Evolutionary conservation across 2,329 filamentous ascomycete genomes (phyloP).

Genomic region (Hypoxylon sp.): DNA sequence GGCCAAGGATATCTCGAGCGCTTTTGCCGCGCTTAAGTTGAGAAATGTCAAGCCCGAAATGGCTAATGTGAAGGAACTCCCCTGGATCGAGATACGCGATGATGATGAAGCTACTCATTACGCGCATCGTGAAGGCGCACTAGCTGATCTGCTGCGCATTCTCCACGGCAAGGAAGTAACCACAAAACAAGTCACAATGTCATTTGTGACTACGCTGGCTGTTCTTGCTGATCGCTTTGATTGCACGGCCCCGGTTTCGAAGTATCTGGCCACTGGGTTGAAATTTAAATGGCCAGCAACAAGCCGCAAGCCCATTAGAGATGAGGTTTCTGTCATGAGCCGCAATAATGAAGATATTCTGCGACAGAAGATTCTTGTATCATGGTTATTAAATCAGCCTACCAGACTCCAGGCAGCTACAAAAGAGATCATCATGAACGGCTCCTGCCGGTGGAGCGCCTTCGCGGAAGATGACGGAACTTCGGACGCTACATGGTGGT

Average conservation of each 20-base stretch:
- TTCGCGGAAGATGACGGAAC: conserved; percentile 54
- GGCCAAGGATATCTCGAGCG: conserved; percentile 67
- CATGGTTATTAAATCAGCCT: conserved; percentile 75
- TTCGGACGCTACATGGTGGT: conserved; percentile 74
- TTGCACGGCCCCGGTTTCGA: conserved; percentile 69
- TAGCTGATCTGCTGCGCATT: conserved; percentile 77
- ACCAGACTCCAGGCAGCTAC: conserved; percentile 73
- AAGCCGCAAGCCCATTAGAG: conserved; percentile 56
- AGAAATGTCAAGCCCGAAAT: conserved; percentile 65
- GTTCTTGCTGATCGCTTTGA: conserved; percentile 82
- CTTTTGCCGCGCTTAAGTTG: conserved; percentile 66
- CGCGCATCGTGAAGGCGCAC: conserved; percentile 72
- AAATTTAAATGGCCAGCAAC: conserved; percentile 71
- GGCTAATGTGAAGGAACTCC: conserved; percentile 68
- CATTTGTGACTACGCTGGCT: conserved; percentile 76
- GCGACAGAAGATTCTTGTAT: conserved; percentile 78
- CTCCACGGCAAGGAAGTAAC: conserved; percentile 70
- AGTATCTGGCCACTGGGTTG: conserved; percentile 65
- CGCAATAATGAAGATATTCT: conserved; percentile 73
- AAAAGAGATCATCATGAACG: conserved; percentile 75
- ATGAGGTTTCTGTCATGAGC: conserved; percentile 53
- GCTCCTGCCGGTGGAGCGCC: conserved; percentile 71
- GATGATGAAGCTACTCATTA: conserved; percentile 77
- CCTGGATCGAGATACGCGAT: conserved; percentile 74
- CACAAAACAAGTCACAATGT: conserved; percentile 65